Base-by-base conservation (phyloP, 164 flowering plant genomes). In the Santalum album region DNA sequence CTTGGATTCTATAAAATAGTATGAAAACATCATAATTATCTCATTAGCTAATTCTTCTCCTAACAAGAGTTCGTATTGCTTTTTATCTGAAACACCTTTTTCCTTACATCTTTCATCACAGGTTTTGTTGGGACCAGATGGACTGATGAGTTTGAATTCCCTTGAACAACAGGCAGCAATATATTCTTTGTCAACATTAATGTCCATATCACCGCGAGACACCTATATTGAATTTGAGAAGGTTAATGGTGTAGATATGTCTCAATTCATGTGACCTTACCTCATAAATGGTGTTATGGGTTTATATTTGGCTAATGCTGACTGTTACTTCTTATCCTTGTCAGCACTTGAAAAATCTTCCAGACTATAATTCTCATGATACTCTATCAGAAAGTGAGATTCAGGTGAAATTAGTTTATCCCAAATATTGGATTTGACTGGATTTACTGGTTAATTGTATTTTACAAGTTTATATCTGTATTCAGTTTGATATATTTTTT, bases 121-220 rank as follows among this genome's bases (percentile, higher is more conserved):
- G 99, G 79, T 53, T 48, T 60, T 94, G 57, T 59, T 87, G 5
- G 99, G 96, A 64, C 62, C 80, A 19, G 65, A 43, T 56, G 92
- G 96, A 15, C 66, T 94, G 71, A 65, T 70, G 84, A 84, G 86
- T 71, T 35, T 62, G 19, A 81, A 74, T 67, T 55, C 65, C n/a
- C 57, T 78, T 53, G 92, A 84, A 51, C 92, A 78, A 58, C 73
- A 73, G 53, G 96, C 92, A 16, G 97, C 99, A 27, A 64, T 90
- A 49, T 49, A 63, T 61, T 77, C 90, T 53, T 64, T 90, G 29
- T 78, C 87, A 29, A 81, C 99, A 18, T 68, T 94, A 75, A 94
- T 94, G 99, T 72, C 83, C 49, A 75, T 87, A 43, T 38, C 68
- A 51, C 99, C 99, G 9, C 71, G 67, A 43, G 90, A 86, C 51